Evolutionary conservation across 345 rosid genomes (phyloP).

Genomic region (Euphorbia tirucalli): DNA sequence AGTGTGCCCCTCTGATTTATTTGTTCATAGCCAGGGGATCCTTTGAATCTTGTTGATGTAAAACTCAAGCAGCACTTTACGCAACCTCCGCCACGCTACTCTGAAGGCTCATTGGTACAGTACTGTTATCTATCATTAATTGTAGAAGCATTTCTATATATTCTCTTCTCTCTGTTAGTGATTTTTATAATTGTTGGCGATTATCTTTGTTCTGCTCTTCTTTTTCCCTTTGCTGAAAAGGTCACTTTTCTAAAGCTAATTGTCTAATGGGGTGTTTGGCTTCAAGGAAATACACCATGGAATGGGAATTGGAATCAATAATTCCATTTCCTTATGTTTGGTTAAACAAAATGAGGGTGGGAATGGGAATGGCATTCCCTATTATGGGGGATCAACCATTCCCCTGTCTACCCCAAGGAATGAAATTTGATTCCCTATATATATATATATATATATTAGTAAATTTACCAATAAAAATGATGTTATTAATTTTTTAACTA

Average conservation of each 20-base stretch:
- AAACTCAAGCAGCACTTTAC: slow-evolving; percentile 76
- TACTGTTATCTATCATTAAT: slow-evolving; percentile 20
- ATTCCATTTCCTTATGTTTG: too few species aligned
- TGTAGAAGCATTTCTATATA: slow-evolving; percentile 16
- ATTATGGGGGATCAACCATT: too few species aligned
- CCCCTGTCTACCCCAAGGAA: too few species aligned
- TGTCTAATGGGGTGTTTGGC: neutral
- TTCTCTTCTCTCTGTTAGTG: neutral
- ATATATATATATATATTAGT: too few species aligned
- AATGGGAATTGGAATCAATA: too few species aligned
- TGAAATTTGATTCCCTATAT: too few species aligned
- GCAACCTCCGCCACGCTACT: slow-evolving; percentile 78
- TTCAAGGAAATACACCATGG: too few species aligned
- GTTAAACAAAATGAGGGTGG: too few species aligned
- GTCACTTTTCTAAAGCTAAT: neutral
- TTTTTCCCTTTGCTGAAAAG: neutral
- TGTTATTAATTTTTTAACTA: too few species aligned
- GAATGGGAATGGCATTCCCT: too few species aligned
- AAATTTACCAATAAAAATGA: too few species aligned
- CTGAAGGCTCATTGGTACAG: slow-evolving; percentile 87
- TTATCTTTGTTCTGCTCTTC: neutral
- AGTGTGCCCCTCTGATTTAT: slow-evolving; percentile 11
- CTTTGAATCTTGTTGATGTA: slow-evolving; percentile 43
- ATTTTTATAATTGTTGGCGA: neutral
- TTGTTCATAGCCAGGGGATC: slow-evolving; percentile 61